A percentile compares a stretch with the other conserved stretches of the same genome.
Conservation (phyloP, 148 eudicot species). For the Rhododendron vialii region DNA sequence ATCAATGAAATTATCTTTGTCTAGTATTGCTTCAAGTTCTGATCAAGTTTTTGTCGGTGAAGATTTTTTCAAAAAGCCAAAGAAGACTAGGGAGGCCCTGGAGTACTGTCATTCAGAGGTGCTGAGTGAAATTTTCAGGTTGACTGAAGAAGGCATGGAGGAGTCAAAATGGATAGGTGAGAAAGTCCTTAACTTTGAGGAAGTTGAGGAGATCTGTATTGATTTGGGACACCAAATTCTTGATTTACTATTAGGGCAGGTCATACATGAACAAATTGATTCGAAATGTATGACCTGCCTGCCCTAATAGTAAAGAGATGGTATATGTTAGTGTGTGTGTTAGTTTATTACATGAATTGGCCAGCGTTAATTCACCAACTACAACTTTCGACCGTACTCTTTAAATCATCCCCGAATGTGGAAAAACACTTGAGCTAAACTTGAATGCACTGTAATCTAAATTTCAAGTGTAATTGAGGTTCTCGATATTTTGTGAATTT, state of each 20-base stretch:
- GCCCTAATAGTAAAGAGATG: too few relatives aligned
- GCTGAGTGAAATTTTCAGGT: slow-evolving; percentile 20
- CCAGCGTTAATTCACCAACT: too few relatives aligned
- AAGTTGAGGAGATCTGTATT: slow-evolving; percentile 23
- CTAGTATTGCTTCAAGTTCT: not conserved
- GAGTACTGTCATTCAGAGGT: slow-evolving; percentile 1
- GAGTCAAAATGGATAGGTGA: slow-evolving; percentile 18
- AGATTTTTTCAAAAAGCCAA: not conserved
- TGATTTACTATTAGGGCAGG: slow-evolving; percentile 24
- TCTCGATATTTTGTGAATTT: too few relatives aligned
- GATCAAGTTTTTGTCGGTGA: not conserved
- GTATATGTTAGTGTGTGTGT: too few relatives aligned
- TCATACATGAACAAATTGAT: slow-evolving; percentile 13
- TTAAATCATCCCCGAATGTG: too few relatives aligned
- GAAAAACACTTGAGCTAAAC: too few relatives aligned
- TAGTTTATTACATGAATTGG: too few relatives aligned
- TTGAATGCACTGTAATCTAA: too few relatives aligned
- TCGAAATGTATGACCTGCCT: too few relatives aligned
- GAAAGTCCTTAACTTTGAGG: slow-evolving; percentile 8
- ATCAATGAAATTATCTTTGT: not conserved
- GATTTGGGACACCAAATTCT: slow-evolving; percentile 38
- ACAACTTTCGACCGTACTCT: too few relatives aligned
- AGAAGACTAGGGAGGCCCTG: not conserved
- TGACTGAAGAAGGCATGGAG: slow-evolving; percentile 28
- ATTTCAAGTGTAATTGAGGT: too few relatives aligned